phyloP scores from a whole-genome alignment of 2,329 filamentous ascomycete species.

The Fusarium redolens region DNA sequence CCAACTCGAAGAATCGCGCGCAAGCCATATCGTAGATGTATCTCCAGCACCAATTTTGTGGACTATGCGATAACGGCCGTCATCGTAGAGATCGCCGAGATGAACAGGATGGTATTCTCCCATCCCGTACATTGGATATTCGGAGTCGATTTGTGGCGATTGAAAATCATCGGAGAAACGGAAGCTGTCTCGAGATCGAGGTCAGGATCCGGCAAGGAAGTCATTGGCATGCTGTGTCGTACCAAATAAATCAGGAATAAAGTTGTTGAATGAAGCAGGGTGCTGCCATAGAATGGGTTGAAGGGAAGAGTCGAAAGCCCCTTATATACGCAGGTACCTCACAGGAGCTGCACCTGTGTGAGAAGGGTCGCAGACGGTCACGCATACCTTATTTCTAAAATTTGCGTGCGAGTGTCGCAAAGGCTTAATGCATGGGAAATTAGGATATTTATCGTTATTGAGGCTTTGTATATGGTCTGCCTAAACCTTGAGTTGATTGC shows the following conservation, averaged over 20 bases:
- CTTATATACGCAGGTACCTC: background rate
- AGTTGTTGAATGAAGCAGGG: accelerated
- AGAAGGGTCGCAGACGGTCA: background rate
- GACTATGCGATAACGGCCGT: background rate
- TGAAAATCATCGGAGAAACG: background rate
- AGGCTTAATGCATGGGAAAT: background rate
- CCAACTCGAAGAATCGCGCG: background rate
- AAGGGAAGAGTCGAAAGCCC: background rate
- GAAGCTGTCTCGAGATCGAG: background rate
- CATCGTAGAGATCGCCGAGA: background rate
- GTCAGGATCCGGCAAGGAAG: background rate
- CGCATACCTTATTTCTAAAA: accelerated
- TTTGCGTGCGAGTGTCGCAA: too few relatives aligned
- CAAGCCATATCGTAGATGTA: background rate
- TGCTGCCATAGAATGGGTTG: background rate
- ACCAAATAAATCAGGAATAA: too few relatives aligned
- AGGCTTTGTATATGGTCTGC: background rate
- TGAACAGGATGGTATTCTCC: background rate
- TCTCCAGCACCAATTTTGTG: background rate
- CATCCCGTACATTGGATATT: background rate
- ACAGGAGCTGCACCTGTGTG: background rate
- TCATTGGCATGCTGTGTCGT: accelerated
- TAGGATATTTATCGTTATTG: too few relatives aligned
- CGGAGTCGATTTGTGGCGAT: background rate
- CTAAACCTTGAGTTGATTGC: background rate